Base-by-base conservation (phyloP, 2,329 filamentous ascomycete species). In the Fusarium penzigii region DNA sequence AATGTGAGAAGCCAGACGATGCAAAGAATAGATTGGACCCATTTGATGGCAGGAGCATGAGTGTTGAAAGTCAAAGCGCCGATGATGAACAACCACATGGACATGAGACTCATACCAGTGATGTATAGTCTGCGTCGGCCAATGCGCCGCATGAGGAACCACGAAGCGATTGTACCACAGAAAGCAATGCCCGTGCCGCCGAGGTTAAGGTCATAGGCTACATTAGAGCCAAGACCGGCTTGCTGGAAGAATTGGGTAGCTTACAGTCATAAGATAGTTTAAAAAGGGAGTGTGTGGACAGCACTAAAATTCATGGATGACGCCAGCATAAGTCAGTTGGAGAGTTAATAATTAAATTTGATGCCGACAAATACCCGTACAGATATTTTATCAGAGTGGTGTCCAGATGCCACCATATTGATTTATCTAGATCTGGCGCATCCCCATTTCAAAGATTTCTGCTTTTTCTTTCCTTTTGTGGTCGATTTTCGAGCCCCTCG, bases 51-150 rank as follows among this genome's bases (percentile, higher is more conserved):
- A 3, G 42, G 42, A 16, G 25, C 45, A 29, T 38, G 9, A 14
- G 29, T 32, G 25, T 44, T 41, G n/a, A 44, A 29, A 12, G 42
- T 11, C 2, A 49, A 16, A 17, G 29, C 25, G 5, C 77, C 67
- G 46, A 79, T 68, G 16, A 68, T 61, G 3, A 71, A 69, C 2
- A 75, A 71, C 1, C 65, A 64, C 29, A 58, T 2, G 62, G 64
- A 56, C 67, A 78, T 72, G 41, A 8, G 17, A 6, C 25, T 12
- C 11, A 72, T 70, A 8, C 75, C 75, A 6, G 54, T 47, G 17
- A 74, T 63, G 43, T 77, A 71, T 4, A 75, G 58, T 3, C 65
- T 68, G 5, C 72, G 68, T 3, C 74, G 70, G 20, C 75, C 74
- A 46, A 73, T 71, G 11, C 68, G 52, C 16, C 46, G 52, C 59